A percentile compares a stretch with the other conserved stretches of the same genome.
These are phyloP conservation scores for Colletotrichum scovillei DNA, from an alignment of 2,329 filamentous ascomycete genomes.

Conservation along the genomic window DNA sequence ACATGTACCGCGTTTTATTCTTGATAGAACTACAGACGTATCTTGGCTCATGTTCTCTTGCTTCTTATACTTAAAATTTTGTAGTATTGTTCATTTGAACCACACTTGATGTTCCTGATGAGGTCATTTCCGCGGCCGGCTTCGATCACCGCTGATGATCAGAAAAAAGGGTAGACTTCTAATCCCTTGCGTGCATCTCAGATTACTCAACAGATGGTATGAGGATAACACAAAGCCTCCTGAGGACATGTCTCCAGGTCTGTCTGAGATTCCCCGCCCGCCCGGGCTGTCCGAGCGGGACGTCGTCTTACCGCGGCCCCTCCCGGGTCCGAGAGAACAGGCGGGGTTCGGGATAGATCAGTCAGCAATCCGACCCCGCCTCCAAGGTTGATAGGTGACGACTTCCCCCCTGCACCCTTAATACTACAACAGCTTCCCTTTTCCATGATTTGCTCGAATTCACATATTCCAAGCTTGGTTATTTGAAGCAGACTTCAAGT, in stretches of 20 bases:
- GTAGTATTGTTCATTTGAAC: background rate
- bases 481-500: background rate
- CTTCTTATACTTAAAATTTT: background rate
- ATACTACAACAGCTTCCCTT: background rate
- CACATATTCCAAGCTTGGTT: background rate
- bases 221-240: background rate
- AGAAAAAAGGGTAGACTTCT: background rate
- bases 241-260: background rate
- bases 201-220: background rate
- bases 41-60: background rate
- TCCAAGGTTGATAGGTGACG: background rate
- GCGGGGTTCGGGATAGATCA: constrained; percentile 4
- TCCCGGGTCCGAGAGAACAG: background rate
- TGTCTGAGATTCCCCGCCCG: background rate
- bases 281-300: background rate
- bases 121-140: background rate
- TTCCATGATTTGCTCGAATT: background rate
- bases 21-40: background rate
- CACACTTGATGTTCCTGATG: background rate
- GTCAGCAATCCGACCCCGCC: constrained; percentile 14
- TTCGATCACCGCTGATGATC: background rate
- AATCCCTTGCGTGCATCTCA: background rate
- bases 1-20: background rate
- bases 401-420: background rate
- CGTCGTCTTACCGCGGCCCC: background rate